A percentile compares a stretch with the other conserved stretches of the same genome.
These are phyloP conservation scores for Pythium aquatile DNA, from an alignment of 352 stramenopile species.

Conservation along the genomic window DNA sequence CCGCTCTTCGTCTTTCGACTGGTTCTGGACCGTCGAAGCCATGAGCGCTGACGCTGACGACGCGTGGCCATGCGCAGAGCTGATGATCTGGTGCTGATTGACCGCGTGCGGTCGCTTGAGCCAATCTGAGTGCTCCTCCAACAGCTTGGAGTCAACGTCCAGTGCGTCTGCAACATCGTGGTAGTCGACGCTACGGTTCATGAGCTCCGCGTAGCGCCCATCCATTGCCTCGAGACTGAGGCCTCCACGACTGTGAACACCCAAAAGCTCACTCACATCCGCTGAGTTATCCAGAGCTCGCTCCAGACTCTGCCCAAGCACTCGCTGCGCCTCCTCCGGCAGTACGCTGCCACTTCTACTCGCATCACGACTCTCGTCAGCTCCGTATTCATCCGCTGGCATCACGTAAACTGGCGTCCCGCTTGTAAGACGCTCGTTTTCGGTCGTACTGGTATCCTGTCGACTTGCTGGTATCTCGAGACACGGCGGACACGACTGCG, in stretches of 20 bases:
- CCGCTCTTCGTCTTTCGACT: slow-evolving; percentile 73
- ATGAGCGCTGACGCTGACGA: background rate
- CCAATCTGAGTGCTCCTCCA: slow-evolving; percentile 31
- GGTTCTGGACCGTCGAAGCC: slow-evolving; percentile 23
- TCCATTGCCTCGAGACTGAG: slow-evolving; percentile 20
- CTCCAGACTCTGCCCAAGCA: slow-evolving; percentile 16
- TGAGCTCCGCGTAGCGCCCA: slow-evolving; percentile 21
- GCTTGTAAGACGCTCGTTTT: background rate
- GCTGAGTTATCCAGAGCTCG: slow-evolving; percentile 15
- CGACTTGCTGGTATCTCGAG: slow-evolving; percentile 41
- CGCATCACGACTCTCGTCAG: background rate
- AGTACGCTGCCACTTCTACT: background rate
- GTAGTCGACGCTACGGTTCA: slow-evolving; percentile 28
- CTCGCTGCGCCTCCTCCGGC: background rate
- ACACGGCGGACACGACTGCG: slow-evolving; percentile 19
- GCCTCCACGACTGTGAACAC: background rate
- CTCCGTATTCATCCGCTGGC: background rate
- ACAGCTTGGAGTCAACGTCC: slow-evolving; percentile 21
- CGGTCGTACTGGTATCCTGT: background rate
- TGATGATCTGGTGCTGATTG: slow-evolving; percentile 22
- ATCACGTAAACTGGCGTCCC: slow-evolving; percentile 34
- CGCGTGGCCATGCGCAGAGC: background rate
- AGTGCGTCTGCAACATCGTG: slow-evolving; percentile 18
- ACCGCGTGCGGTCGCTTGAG: slow-evolving; percentile 26
- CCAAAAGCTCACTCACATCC: slow-evolving; percentile 19